Conservation (phyloP, 2,329 filamentous ascomycete species). For the Magnaporthiopsis incrustans region DNA sequence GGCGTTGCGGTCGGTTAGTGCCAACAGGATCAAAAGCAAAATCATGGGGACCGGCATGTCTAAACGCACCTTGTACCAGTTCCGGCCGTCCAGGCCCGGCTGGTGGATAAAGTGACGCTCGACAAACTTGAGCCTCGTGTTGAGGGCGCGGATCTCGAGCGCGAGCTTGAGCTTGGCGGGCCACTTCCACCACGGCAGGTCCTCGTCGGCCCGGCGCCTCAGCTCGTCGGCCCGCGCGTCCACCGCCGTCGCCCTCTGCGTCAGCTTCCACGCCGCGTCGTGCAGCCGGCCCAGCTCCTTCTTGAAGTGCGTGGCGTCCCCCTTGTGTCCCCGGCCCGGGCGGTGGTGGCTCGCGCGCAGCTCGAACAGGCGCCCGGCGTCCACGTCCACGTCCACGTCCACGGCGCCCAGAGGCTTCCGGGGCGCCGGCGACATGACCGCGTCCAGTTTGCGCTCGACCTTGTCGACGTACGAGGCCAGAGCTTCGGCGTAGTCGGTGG, state of each 20-base stretch:
- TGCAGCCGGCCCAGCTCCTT: constrained; percentile 23
- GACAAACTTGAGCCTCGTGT: constrained; percentile 74
- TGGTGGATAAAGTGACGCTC: constrained; percentile 74
- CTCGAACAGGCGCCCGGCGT: constrained; percentile 20
- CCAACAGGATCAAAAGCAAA: neutral
- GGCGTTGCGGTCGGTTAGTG: neutral
- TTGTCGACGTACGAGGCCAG: constrained; percentile 44
- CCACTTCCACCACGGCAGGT: constrained; percentile 74
- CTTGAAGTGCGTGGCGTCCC: constrained; percentile 12
- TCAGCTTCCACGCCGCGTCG: constrained; percentile 23
- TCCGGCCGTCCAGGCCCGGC: constrained; percentile 66
- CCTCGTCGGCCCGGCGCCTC: constrained; percentile 27
- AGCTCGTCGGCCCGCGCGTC: constrained; percentile 35
- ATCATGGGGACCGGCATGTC: constrained; percentile 9
- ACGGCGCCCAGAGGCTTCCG: neutral
- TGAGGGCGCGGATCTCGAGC: constrained; percentile 52
- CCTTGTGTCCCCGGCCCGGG: constrained; percentile 6
- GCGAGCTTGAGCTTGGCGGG: constrained; percentile 50
- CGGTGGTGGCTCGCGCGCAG: constrained; percentile 22
- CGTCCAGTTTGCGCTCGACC: constrained; percentile 40
- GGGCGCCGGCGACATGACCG: constrained; percentile 11
- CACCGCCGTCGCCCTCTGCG: constrained; percentile 31
- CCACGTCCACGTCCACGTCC: no score
- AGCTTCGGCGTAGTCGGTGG: constrained; percentile 54
- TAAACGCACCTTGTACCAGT: constrained; percentile 69